A percentile compares a stretch with the other conserved stretches of the same genome.
Conservation (phyloP, 164 flowering plant genomes). For the Vitis rotundifolia region DNA sequence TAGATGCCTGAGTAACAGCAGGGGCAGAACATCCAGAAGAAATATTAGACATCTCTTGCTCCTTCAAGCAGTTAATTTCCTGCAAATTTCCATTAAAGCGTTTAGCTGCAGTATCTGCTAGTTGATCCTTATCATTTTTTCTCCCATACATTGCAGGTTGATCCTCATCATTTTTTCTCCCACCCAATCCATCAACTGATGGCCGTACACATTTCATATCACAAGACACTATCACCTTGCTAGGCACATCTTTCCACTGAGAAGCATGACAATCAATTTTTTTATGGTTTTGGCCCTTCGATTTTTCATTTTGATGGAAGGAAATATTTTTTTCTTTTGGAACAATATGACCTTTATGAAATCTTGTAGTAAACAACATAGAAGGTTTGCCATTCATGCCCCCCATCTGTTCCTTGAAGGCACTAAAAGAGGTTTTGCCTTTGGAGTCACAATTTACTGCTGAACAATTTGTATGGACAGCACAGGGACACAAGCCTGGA, state of each 20-base stretch:
- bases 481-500: constrained; percentile 27
- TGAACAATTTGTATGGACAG: constrained; percentile 26
- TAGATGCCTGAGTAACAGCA: constrained; percentile 52
- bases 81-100: constrained; percentile 14
- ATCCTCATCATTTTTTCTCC: constrained; percentile 12
- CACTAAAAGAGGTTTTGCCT: constrained; percentile 15
- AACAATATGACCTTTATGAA: constrained; percentile 12
- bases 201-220: constrained; percentile 15
- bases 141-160: constrained; percentile 8
- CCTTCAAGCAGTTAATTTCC: constrained; percentile 33
- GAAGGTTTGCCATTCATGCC: constrained; percentile 8
- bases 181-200: constrained; percentile 20
- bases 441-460: constrained; percentile 21
- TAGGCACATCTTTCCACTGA: constrained; percentile 69
- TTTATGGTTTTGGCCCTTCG: constrained; percentile 13
- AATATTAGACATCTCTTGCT: constrained; percentile 51
- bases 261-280: constrained; percentile 23
- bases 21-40: constrained; percentile 63
- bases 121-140: constrained; percentile 17
- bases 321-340: constrained; percentile 14
- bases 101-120: constrained; percentile 31
- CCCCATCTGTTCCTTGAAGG: constrained; percentile 21
- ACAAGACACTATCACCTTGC: constrained; percentile 22
- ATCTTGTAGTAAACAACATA: constrained; percentile 13
- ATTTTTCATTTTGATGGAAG: constrained; percentile 18